Evolutionary conservation across 176 grass and related monocot genomes (phyloP).

Genomic region (Coix lacrymajobi): DNA sequence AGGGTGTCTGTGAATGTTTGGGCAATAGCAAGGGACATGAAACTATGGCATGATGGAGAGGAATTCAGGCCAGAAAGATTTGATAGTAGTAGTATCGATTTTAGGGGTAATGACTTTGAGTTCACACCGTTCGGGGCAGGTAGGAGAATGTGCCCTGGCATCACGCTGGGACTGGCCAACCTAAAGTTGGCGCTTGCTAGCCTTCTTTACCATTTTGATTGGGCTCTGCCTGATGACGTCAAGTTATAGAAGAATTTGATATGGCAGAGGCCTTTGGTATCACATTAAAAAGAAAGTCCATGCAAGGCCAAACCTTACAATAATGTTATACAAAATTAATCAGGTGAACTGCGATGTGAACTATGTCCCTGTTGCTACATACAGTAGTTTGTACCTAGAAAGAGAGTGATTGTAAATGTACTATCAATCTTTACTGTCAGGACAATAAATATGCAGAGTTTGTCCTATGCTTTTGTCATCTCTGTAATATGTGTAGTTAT

Average conservation of each 20-base stretch:
- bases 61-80: conserved; percentile 27
- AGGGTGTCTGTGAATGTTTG: conserved; percentile 34
- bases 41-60: neutral
- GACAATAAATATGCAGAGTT: no score
- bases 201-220: conserved; percentile 25
- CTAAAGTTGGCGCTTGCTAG: conserved; percentile 1
- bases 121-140: conserved; percentile 12
- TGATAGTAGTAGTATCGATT: neutral
- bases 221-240: neutral
- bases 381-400: no score
- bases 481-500: no score
- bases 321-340: no score
- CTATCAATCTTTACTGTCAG: no score
- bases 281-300: neutral
- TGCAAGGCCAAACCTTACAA: no score
- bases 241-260: neutral
- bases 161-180: conserved; percentile 2
- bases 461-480: no score
- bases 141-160: neutral
- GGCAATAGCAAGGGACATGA: neutral
- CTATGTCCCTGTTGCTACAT: no score
- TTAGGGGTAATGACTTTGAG: conserved; percentile 19
- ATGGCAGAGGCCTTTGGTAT: neutral
- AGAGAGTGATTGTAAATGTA: no score
- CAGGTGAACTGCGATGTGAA: no score